Base-by-base conservation (phyloP, 352 stramenopile genomes). In the Aphanomyces euteiches region DNA sequence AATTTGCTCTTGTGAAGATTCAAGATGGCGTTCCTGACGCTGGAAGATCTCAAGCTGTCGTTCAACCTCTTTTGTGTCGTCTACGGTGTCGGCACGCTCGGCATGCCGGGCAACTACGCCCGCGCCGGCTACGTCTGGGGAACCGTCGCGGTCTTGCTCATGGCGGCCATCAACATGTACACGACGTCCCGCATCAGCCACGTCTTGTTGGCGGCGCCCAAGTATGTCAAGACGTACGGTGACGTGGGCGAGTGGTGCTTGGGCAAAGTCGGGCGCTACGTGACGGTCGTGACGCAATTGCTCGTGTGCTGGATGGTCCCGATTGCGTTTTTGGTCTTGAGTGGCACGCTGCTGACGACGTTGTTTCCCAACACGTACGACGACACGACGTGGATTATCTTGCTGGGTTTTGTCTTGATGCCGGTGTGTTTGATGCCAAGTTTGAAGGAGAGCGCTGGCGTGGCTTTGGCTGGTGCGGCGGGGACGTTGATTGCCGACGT, bases 91-190 rank as follows among this genome's bases (percentile, higher is more conserved):
- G 71, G 71, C 17, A 75, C 71, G 45, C 48, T 75, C n/a, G 71
- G 71, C 34, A 75, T 75, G 71, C 71, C 71, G 13, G 45, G n/a
- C 37, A 75, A 75, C 66, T 75, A 72, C 67, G 60, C 71, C 56
- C 71, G 71, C 28, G 71, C 71, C 21, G 71, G 71, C 8, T 68
- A 56, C 34, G 13, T 67, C 21, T 72, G 56, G 48, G 71, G 36
- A 1, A 73, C 66, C 3, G 17, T 57, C 13, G 66, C 63, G 15
- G 12, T 75, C 17, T 15, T 75, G 15, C 47, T 74, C n/a, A 75
- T 75, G 71, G 67, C 71, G 12, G 59, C 54, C n/a, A 66, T 66
- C 67, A 75, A 75, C 61, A 37, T 75, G 8, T 75, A 75, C 67
- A 56, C 70, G 5, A 69, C 70, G 6, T 66, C 73, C 5, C 34